Conservation (phyloP, 768 basidiomycete genomes). For the Serendipita sp. region DNA sequence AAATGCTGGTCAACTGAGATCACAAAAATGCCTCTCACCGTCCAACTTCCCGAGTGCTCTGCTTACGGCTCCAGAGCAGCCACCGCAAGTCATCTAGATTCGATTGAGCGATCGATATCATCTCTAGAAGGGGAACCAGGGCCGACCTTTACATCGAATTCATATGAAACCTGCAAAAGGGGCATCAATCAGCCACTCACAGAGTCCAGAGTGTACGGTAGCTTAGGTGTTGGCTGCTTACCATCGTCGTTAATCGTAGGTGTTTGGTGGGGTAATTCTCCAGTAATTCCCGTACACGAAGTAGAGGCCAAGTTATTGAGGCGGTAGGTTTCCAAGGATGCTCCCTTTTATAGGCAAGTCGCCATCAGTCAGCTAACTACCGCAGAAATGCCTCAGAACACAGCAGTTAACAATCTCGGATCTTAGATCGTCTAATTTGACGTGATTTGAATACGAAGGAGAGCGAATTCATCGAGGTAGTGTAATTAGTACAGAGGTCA, state of each 20-base stretch:
- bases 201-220: background rate
- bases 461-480: background rate
- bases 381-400: background rate
- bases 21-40: conserved; percentile 20
- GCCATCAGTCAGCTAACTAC: background rate
- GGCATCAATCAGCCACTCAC: background rate
- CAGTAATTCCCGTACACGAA: background rate
- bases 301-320: background rate
- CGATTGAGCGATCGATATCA: background rate
- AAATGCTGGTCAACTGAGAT: background rate
- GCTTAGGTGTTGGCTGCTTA: background rate
- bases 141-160: background rate
- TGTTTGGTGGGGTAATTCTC: background rate
- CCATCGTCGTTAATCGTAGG: background rate
- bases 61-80: conserved; percentile 70
- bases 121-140: background rate
- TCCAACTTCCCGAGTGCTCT: conserved; percentile 60
- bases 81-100: conserved; percentile 68
- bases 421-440: too few species aligned
- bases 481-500: background rate
- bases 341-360: background rate
- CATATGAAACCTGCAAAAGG: background rate
- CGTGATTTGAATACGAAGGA: too few species aligned
- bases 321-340: background rate
- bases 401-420: too few species aligned